These are phyloP conservation scores for Didymella exigua DNA, from an alignment of 2,329 filamentous ascomycete species.

Conservation along the genomic window DNA sequence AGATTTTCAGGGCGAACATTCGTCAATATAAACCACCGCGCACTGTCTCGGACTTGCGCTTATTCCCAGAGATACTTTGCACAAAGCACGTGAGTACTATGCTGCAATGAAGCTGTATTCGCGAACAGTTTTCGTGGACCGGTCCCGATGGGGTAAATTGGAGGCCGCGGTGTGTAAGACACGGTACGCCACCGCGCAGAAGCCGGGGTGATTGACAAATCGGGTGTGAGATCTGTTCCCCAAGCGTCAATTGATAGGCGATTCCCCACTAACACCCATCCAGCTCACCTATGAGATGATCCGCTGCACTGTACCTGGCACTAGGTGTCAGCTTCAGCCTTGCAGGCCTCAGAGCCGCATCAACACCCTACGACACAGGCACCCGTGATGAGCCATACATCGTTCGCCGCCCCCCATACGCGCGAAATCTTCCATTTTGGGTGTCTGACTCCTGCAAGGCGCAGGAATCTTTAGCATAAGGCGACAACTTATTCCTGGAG, in stretches of 20 bases:
- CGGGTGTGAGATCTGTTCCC: neutral
- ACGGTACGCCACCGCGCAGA: constrained; percentile 3
- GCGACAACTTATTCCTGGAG: constrained; percentile 1
- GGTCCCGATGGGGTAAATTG: neutral
- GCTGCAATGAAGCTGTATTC: constrained; percentile 11
- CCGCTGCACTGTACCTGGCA: neutral
- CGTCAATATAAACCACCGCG: neutral
- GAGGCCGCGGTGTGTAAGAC: constrained; percentile 7
- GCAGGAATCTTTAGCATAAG: neutral
- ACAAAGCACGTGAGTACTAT: constrained; percentile 14
- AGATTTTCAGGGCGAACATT: neutral
- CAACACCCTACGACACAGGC: constrained; percentile 13
- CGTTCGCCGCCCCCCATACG: neutral
- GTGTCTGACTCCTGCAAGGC: neutral
- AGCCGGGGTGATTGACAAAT: neutral
- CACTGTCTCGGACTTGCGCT: neutral
- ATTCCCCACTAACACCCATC: neutral
- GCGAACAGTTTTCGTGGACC: constrained; percentile 10
- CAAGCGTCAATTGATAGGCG: neutral
- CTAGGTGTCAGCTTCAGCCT: constrained; percentile 8
- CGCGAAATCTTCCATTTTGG: neutral
- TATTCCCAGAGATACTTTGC: neutral
- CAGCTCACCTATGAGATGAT: neutral
- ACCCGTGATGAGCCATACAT: neutral
- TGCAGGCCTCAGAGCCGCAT: constrained; percentile 11